A percentile compares a stretch with the other conserved stretches of the same genome.
Conservation (phyloP, 768 basidiomycete species). For the Fomitopsis pulvina region DNA sequence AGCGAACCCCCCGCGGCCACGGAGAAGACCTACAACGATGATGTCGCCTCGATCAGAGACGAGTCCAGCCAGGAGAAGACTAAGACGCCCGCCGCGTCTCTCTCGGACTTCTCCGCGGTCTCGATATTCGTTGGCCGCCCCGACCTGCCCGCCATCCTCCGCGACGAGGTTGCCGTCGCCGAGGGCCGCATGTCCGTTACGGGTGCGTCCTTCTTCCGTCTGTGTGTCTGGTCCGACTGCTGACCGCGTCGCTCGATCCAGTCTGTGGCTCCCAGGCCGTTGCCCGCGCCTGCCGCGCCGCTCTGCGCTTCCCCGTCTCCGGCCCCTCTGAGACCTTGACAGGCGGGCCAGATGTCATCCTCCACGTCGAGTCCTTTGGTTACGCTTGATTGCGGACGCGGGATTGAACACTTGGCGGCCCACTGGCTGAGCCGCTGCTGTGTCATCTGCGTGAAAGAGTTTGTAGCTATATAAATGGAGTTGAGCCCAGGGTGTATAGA, state of each 20-base stretch:
- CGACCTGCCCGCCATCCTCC: conserved; percentile 31
- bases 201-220: conserved; percentile 26
- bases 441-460: no score
- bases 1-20: conserved; percentile 10
- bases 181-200: conserved; percentile 39
- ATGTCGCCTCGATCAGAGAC: conserved; percentile 17
- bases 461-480: no score
- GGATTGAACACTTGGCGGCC: neutral
- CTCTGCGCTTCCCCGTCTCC: conserved; percentile 31
- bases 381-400: conserved; percentile 9
- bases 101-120: conserved; percentile 22
- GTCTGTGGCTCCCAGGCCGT: neutral
- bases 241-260: neutral
- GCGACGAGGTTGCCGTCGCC: conserved; percentile 29
- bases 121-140: conserved; percentile 34
- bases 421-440: no score
- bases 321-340: conserved; percentile 29
- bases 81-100: conserved; percentile 3
- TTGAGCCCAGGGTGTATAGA: no score
- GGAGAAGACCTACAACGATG: conserved; percentile 8
- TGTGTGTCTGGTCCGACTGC: neutral
- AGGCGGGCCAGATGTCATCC: conserved; percentile 38
- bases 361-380: conserved; percentile 43
- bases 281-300: conserved; percentile 17
- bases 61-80: conserved; percentile 10